Percentiles rank a stretch among this genome's conserved stretches.
phyloP scores from a whole-genome alignment of 139 green algal species.

The Auxenochlorella pyrenoidosa region DNA sequence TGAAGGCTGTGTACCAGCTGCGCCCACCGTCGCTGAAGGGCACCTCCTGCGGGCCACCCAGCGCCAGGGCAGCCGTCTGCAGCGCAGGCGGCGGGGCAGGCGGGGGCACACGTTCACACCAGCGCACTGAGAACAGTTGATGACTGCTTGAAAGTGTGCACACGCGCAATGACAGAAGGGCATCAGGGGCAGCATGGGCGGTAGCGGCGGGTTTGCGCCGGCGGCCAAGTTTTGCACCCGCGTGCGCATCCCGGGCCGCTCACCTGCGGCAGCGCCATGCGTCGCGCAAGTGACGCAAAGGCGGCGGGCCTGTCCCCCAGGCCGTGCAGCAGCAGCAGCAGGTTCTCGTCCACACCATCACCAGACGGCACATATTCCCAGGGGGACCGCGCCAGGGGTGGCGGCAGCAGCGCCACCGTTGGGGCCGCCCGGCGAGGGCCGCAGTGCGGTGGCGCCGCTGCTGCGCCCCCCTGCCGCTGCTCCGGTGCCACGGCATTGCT shows the following conservation, averaged over 20 bases:
- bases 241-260: no score
- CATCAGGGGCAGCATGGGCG: neutral
- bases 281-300: constrained; percentile 43
- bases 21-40: constrained; percentile 44
- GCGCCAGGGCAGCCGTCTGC: constrained; percentile 49
- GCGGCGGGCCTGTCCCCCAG: constrained; percentile 45
- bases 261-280: constrained; percentile 49
- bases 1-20: constrained; percentile 48
- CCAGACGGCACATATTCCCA: constrained; percentile 27
- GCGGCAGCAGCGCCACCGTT: constrained; percentile 33
- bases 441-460: neutral
- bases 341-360: constrained; percentile 45
- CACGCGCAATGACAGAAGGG: neutral
- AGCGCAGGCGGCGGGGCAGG: neutral
- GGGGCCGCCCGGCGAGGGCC: neutral
- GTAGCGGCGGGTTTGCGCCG: no score
- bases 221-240: no score
- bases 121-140: neutral
- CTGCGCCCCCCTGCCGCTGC: neutral
- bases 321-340: constrained; percentile 58
- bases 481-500: neutral
- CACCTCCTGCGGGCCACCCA: constrained; percentile 43
- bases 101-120: neutral
- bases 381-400: neutral
- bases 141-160: no score